A percentile compares a stretch with the other conserved stretches of the same genome.
phyloP scores from a whole-genome alignment of 2,329 filamentous ascomycete genomes.

The Epichloe coenophiala region DNA sequence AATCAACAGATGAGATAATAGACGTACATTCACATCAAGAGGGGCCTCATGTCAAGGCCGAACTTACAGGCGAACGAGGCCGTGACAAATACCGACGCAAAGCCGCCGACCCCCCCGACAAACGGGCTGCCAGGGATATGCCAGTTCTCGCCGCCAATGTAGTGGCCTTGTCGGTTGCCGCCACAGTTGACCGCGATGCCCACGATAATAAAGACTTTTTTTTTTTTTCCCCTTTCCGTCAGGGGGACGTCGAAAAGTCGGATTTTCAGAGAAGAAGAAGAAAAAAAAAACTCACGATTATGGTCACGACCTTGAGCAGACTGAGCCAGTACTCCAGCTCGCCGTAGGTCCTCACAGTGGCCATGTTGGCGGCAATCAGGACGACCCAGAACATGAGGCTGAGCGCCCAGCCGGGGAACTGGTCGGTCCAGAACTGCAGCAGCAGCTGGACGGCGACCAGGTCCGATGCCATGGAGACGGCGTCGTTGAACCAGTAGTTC shows the following conservation, averaged over 20 bases:
- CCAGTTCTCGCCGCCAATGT: constrained; percentile 47
- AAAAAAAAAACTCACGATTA: constrained; percentile 22
- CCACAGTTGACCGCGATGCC: constrained; percentile 41
- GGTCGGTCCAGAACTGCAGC: constrained; percentile 46
- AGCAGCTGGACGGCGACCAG: constrained; percentile 39
- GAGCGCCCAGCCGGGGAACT: constrained; percentile 49
- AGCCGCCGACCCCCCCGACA: constrained; percentile 50
- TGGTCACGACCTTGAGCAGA: constrained; percentile 38
- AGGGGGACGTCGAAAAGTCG: neutral
- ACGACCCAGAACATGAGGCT: constrained; percentile 48
- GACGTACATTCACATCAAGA: too few relatives aligned
- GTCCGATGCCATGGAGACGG: constrained; percentile 39
- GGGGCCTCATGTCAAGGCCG: too few relatives aligned
- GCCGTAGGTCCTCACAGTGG: constrained; percentile 21
- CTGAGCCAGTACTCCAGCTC: constrained; percentile 44
- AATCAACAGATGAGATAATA: too few relatives aligned
- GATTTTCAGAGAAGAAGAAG: too few relatives aligned
- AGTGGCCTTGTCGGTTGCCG: constrained; percentile 36
- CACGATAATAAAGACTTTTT: constrained; percentile 43
- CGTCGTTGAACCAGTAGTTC: constrained; percentile 57
- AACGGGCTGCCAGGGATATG: constrained; percentile 47
- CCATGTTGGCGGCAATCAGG: constrained; percentile 30
- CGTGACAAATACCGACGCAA: constrained; percentile 44
- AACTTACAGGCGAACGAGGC: constrained; percentile 42
- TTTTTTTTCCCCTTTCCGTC: too few relatives aligned